These are phyloP conservation scores for Aspergillus fijiensis DNA, from an alignment of 2,329 filamentous ascomycete genomes.

Conservation along the genomic window DNA sequence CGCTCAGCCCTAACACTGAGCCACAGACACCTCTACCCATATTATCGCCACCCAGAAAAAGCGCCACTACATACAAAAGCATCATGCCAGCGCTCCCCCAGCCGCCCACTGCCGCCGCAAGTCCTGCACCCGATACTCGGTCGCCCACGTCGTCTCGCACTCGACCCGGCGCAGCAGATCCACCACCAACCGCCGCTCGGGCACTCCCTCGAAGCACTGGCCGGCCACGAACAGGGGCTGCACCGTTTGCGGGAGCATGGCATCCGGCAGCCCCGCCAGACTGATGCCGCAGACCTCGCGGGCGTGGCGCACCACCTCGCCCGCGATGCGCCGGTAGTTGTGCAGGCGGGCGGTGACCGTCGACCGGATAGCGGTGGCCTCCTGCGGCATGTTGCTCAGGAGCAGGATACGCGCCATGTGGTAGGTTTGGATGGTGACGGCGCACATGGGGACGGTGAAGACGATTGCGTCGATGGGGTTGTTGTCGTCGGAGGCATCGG, in stretches of 20 bases:
- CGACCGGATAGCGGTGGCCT: conserved; percentile 49
- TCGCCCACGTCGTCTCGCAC: too few relatives aligned
- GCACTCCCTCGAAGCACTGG: conserved; percentile 47
- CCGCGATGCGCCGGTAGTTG: conserved; percentile 52
- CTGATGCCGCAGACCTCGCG: conserved; percentile 58
- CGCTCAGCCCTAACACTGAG: too few relatives aligned
- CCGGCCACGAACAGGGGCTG: conserved; percentile 23
- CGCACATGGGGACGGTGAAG: conserved; percentile 53
- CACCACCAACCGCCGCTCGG: neutral
- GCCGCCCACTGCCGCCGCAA: too few relatives aligned
- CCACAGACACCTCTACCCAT: too few relatives aligned
- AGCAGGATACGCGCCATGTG: conserved; percentile 61
- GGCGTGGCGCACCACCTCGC: conserved; percentile 52
- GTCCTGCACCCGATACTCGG: too few relatives aligned
- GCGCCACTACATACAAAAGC: too few relatives aligned
- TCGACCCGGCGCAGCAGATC: neutral
- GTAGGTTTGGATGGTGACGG: conserved; percentile 60
- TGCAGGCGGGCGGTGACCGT: conserved; percentile 52
- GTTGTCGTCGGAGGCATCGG: too few relatives aligned
- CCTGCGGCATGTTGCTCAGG: conserved; percentile 56
- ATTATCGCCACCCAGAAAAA: too few relatives aligned
- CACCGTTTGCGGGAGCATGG: conserved; percentile 41
- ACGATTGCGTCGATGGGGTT: neutral
- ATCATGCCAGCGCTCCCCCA: too few relatives aligned
- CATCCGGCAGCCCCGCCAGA: conserved; percentile 52